Conservation (phyloP, 2,329 filamentous ascomycete genomes). For the Chaetomium sp. region DNA sequence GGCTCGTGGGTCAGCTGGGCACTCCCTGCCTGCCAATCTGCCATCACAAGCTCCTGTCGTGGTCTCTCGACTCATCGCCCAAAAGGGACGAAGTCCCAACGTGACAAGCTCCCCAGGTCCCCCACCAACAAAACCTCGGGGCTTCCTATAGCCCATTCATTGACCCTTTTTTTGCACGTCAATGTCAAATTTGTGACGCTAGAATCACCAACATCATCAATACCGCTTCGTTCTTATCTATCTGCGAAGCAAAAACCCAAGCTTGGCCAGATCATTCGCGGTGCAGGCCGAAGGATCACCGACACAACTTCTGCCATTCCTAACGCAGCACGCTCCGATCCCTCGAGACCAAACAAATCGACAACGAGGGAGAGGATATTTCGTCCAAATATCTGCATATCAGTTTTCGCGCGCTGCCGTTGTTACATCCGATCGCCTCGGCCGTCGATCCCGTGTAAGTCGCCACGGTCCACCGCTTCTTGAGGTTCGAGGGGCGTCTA, state of each 20-base stretch:
- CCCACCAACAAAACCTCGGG: neutral
- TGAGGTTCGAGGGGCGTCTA: neutral
- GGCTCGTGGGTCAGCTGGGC: conserved; percentile 12
- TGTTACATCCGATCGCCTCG: neutral
- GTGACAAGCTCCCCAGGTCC: neutral
- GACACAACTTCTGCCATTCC: no score
- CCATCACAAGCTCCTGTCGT: conserved; percentile 17
- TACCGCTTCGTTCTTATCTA: no score
- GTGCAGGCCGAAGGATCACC: no score
- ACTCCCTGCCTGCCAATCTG: conserved; percentile 7
- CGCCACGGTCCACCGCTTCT: neutral
- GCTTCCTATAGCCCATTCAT: neutral
- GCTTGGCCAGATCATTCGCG: no score
- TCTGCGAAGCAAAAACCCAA: no score
- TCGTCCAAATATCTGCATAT: neutral
- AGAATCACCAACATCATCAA: no score
- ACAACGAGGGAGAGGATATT: neutral
- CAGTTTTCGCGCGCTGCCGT: neutral
- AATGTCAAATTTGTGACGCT: neutral
- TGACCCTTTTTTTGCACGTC: neutral
- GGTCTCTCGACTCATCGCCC: neutral
- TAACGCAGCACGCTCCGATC: no score
- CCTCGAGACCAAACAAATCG: no score
- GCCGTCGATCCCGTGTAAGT: conserved; percentile 3
- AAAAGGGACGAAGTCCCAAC: neutral